Evolutionary conservation across 306 rosid species (phyloP).

Genomic region (Luffa acutangula): DNA sequence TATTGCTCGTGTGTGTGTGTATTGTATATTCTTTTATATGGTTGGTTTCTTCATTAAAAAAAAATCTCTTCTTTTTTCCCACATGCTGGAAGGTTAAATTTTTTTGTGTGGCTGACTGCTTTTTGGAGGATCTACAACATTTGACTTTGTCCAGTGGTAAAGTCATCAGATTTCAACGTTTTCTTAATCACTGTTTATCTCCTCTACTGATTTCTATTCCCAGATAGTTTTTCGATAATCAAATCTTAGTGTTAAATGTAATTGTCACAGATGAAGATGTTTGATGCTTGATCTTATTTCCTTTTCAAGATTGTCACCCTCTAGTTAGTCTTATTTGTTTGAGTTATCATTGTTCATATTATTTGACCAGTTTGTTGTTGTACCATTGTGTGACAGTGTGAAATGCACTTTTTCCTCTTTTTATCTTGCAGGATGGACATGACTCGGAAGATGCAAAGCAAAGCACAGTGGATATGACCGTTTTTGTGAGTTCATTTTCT

Average conservation of each 20-base stretch:
- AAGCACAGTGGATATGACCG: slow-evolving; percentile 94
- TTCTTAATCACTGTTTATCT: not conserved
- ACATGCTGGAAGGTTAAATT: not conserved
- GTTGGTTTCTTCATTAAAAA: too few species aligned
- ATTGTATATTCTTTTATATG: not conserved
- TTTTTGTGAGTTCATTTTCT: slow-evolving; percentile 53
- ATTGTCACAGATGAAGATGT: not conserved
- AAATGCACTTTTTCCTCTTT: not conserved
- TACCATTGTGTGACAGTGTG: not conserved
- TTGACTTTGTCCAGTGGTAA: not conserved
- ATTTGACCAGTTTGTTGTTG: not conserved
- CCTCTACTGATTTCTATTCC: not conserved
- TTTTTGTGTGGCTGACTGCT: not conserved
- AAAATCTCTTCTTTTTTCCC: not conserved
- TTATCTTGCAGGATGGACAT: slow-evolving; percentile 56
- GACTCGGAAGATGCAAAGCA: slow-evolving; percentile 72
- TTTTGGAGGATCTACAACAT: not conserved
- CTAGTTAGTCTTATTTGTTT: not conserved
- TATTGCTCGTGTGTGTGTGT: not conserved
- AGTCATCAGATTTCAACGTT: not conserved
- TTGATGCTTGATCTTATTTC: not conserved
- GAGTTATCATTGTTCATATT: not conserved
- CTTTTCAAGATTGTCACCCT: not conserved
- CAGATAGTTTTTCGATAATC: not conserved
- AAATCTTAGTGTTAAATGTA: not conserved